Percentiles rank a stretch among this genome's conserved stretches.
These are phyloP conservation scores for Zygoascus biomembranicola DNA, from an alignment of 805 yeast species.

Conservation along the genomic window DNA sequence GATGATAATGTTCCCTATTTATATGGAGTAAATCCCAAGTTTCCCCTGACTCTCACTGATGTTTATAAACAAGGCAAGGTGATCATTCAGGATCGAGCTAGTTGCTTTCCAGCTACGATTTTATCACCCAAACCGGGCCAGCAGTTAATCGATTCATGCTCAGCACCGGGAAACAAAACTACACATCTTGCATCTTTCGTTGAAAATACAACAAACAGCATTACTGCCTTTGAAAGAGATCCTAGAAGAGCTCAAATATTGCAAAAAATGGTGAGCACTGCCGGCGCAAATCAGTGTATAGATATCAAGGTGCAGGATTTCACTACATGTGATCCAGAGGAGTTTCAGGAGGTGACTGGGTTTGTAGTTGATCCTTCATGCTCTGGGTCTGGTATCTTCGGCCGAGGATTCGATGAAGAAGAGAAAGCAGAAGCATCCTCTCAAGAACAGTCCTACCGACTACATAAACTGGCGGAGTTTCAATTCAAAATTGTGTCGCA, in stretches of 20 bases:
- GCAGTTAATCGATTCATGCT: constrained; percentile 81
- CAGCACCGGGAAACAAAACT: constrained; percentile 98
- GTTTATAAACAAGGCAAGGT: constrained; percentile 68
- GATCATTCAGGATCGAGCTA: constrained; percentile 92
- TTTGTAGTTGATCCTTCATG: constrained; percentile 94
- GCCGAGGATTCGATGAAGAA: constrained; percentile 57
- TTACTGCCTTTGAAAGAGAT: constrained; percentile 86
- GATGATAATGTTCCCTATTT: constrained; percentile 70
- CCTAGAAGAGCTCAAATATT: constrained; percentile 59
- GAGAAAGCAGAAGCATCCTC: constrained; percentile 1
- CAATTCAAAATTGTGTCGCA: constrained; percentile 85
- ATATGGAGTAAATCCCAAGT: constrained; percentile 75
- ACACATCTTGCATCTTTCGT: constrained; percentile 77
- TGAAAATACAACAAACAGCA: constrained; percentile 28
- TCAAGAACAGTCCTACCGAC: constrained; percentile 36
- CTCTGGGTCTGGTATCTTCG: constrained; percentile 96
- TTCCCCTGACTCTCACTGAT: constrained; percentile 55
- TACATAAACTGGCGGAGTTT: constrained; percentile 71
- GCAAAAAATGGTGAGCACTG: constrained; percentile 68
- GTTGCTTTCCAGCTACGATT: constrained; percentile 91
- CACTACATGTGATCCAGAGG: constrained; percentile 48
- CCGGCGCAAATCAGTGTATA: constrained; percentile 51
- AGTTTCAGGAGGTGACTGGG: constrained; percentile 62
- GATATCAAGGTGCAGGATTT: constrained; percentile 47
- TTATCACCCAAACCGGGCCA: constrained; percentile 54